phyloP scores from a whole-genome alignment of 345 rosid species.

The Turritis glabra region DNA sequence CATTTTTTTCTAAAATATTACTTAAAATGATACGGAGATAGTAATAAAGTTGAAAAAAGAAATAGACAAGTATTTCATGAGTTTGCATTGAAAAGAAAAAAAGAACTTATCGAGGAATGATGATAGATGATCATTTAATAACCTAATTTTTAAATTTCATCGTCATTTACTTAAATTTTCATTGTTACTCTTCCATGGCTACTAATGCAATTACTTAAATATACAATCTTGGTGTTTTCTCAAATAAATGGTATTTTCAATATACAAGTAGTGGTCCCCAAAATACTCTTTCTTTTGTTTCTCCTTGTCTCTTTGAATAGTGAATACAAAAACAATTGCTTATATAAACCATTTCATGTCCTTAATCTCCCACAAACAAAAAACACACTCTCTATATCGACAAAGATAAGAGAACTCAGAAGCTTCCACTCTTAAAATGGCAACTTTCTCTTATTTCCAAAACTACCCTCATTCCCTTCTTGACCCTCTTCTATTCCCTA shows the following conservation, averaged over 20 bases:
- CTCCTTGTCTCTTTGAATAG: conserved; percentile 12
- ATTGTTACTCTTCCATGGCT: not conserved
- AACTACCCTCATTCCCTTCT: conserved; percentile 47
- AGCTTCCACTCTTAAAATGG: conserved; percentile 44
- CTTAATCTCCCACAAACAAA: conserved; percentile 22
- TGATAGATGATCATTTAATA: not conserved
- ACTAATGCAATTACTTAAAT: not conserved
- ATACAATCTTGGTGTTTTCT: not conserved
- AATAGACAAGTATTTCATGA: not conserved
- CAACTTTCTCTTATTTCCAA: conserved; percentile 57
- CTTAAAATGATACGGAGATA: no score
- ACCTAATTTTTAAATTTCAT: not conserved
- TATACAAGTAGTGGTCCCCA: conserved; percentile 22
- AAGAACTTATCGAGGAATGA: not conserved
- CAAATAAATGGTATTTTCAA: not conserved
- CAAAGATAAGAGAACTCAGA: conserved; percentile 12
- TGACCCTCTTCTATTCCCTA: conserved; percentile 47
- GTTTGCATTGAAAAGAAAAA: not conserved
- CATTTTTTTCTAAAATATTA: no score
- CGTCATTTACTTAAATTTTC: not conserved
- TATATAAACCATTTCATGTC: conserved; percentile 27
- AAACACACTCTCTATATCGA: not conserved
- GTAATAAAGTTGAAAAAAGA: not conserved
- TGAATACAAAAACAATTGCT: conserved; percentile 20
- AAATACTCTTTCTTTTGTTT: conserved; percentile 12